Conservation (phyloP, 345 rosid genomes). For the Pseudoturritis turrita region DNA sequence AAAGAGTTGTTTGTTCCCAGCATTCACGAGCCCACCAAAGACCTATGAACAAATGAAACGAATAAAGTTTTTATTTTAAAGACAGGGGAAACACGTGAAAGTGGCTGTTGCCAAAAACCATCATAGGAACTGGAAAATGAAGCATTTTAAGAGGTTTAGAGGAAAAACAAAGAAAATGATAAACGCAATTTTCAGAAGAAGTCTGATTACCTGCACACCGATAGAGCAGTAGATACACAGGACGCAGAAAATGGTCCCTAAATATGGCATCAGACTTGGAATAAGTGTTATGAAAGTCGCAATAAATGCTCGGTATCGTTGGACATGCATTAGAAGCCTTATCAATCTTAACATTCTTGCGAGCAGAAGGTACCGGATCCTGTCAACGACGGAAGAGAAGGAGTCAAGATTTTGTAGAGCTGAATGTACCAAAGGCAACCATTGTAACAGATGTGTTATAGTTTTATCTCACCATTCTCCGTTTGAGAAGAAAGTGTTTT, state of each 20-base stretch:
- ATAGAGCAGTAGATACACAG: slow-evolving; percentile 89
- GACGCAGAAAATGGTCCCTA: slow-evolving; percentile 83
- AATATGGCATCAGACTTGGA: slow-evolving; percentile 95
- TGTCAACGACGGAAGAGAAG: slow-evolving; percentile 29
- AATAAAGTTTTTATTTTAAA: neutral
- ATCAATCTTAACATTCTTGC: slow-evolving; percentile 92
- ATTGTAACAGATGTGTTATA: neutral
- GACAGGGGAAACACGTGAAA: neutral
- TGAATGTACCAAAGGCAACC: neutral
- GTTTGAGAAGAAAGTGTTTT: slow-evolving; percentile 62
- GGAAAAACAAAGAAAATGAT: neutral
- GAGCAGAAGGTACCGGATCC: slow-evolving; percentile 98
- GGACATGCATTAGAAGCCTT: slow-evolving; percentile 79
- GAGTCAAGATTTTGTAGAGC: neutral
- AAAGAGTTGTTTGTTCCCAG: slow-evolving; percentile 64
- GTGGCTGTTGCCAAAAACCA: neutral
- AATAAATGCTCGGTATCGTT: slow-evolving; percentile 73
- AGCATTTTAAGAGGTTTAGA: neutral
- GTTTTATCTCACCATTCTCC: slow-evolving; percentile 82
- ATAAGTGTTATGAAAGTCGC: slow-evolving; percentile 85
- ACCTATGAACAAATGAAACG: slow-evolving; percentile 37
- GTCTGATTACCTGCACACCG: slow-evolving; percentile 73
- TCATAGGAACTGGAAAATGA: neutral
- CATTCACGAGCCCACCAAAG: slow-evolving; percentile 91
- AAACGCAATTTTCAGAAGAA: neutral